These are phyloP conservation scores for Falciphora oryzae DNA, from an alignment of 2,329 filamentous ascomycete species.

Conservation along the genomic window DNA sequence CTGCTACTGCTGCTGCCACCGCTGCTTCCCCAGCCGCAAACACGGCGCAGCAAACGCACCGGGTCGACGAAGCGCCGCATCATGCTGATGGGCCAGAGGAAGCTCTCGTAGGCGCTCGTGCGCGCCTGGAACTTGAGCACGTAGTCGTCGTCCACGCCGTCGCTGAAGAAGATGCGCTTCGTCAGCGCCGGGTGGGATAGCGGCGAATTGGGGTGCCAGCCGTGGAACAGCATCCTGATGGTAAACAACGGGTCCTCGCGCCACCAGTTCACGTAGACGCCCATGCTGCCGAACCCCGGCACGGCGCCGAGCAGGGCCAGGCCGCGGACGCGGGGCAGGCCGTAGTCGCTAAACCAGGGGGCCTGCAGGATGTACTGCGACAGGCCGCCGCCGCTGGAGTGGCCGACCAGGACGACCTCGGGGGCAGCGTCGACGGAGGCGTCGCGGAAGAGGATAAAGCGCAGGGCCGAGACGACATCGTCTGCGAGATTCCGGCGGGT, in stretches of 20 bases:
- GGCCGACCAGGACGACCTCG: constrained; percentile 39
- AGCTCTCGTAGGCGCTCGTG: constrained; percentile 44
- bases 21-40: neutral
- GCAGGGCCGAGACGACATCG: constrained; percentile 32
- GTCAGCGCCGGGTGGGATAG: constrained; percentile 44
- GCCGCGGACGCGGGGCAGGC: constrained; percentile 33
- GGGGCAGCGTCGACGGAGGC: constrained; percentile 32
- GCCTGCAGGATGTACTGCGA: constrained; percentile 40
- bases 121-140: constrained; percentile 36
- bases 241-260: constrained; percentile 42
- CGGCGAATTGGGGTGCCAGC: constrained; percentile 44
- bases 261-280: constrained; percentile 41
- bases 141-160: constrained; percentile 31
- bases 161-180: constrained; percentile 44
- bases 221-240: constrained; percentile 38
- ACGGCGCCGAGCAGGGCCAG: constrained; percentile 41
- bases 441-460: neutral
- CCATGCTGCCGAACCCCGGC: constrained; percentile 37
- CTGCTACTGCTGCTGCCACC: constrained; percentile 12
- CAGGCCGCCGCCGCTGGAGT: constrained; percentile 46
- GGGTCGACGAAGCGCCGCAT: constrained; percentile 30
- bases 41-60: constrained; percentile 26
- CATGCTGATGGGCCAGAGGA: constrained; percentile 46
- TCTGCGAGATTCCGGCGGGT: constrained; percentile 34
- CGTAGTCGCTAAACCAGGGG: constrained; percentile 16